Percentiles rank a stretch among this genome's conserved stretches.
phyloP scores from a whole-genome alignment of 2,329 filamentous ascomycete species.

The Didymella sp. region DNA sequence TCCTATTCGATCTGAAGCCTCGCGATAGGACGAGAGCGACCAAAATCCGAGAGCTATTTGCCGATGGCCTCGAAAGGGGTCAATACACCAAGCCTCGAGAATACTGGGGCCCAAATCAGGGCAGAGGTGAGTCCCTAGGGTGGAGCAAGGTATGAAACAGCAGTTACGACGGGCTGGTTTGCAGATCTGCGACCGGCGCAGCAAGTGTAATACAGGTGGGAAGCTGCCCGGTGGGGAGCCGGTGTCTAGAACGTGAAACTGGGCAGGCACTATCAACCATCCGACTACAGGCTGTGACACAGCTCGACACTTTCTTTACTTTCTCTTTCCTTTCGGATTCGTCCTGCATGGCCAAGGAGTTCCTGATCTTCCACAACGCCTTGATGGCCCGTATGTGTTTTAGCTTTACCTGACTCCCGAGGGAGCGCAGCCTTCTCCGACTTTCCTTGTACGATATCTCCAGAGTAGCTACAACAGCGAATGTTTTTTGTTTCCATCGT shows the following conservation, averaged over 20 bases:
- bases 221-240: conserved; percentile 22
- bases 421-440: not conserved
- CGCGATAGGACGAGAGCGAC: conserved; percentile 43
- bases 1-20: conserved; percentile 52
- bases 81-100: conserved; percentile 47
- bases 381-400: not conserved
- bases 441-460: not conserved
- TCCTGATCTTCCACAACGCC: not conserved
- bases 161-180: conserved; percentile 2
- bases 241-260: conserved; percentile 6
- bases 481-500: not conserved
- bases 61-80: conserved; percentile 47
- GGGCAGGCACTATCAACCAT: not conserved
- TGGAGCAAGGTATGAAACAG: conserved; percentile 46
- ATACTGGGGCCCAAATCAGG: conserved; percentile 51
- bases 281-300: not conserved
- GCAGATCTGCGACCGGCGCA: conserved; percentile 11
- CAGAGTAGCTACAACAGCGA: not conserved
- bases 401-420: not conserved
- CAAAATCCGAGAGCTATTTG: conserved; percentile 45
- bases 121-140: conserved; percentile 40
- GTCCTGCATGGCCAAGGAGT: not conserved
- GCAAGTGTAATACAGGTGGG: not conserved
- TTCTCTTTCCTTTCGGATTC: not conserved
- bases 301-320: not conserved